Evolutionary conservation across 2,329 filamentous ascomycete genomes (phyloP), one percentile per base, ranked within the genome.

Genomic region (Mycosphaerella sp.): DNA sequence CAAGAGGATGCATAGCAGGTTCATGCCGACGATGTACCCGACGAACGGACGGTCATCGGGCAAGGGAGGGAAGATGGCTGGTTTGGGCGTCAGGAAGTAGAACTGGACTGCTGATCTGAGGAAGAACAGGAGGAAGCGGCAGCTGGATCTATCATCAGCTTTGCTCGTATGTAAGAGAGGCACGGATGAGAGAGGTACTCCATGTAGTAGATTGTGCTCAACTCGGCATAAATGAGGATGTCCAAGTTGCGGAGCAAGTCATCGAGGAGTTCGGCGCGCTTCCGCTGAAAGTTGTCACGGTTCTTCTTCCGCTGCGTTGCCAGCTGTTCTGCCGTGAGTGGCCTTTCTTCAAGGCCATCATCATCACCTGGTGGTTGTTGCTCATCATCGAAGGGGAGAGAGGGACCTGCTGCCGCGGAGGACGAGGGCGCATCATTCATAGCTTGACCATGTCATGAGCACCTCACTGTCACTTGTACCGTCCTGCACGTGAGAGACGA

Each of bases 151-250:
- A 48, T 66, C 37, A 66, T 59, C 42, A 49, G 32, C 2, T 3
- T 25, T 25, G 21, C 21, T 21, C 6, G 18, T 21, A 21, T 21
- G 18, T 21, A 25, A 25, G 21, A 25, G 21, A 13, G n/a, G 13
- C n/a, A 9, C 8, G 4, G 9, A 28, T 21, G 6, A 5, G 10
- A 10, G 16, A 42, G 77, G 61, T 72, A 82, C 79, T 84, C 81
- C 68, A 82, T 74, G 64, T 84, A 80, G 66, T 84, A 84, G 52
- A 82, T 66, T 6, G 75, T 73, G 34, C 80, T 79, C 53, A 84
- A 69, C 69, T 84, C 72, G 64, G 80, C 76, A 68, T 81, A 84
- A 50, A 82, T 74, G 42, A 81, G 62, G 59, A 79, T 73, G 60
- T 84, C 81, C 39, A 84, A 66, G 59, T 77, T 75, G 50, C 75